Base-by-base conservation (phyloP, 495 filamentous ascomycete species). In the Hyaloscypha hepaticicola region DNA sequence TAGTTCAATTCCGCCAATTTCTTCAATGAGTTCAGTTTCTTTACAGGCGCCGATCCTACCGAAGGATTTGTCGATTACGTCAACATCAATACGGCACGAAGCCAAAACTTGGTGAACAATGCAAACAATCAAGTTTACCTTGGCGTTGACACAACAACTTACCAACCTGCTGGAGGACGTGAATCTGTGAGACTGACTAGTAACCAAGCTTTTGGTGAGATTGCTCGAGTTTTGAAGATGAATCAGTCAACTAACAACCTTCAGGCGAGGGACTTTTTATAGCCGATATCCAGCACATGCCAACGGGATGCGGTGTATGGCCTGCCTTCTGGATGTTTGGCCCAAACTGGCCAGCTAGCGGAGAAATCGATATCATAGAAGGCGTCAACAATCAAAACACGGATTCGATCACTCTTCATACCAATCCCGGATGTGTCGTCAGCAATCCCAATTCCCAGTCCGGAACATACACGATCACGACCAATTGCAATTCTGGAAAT, bases 341-440 rank as follows among this genome's bases (percentile, higher is more conserved):
- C n/a, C 80, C 82, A 19, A 58, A 70, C 16, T 93, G 89, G 90
- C 90, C 89, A 0, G 72, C 75, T 6, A 82, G 85, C 58, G 91
- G 91, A 7, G 91, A 96, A 73, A 87, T 93, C 50, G 90, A 94
- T 77, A 92, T 94, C 71, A 89, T 94, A 66, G 90, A 96, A 73
- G 88, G 89, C 25, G 87, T 91, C 61, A 89, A 91, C 73, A 73
- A 76, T 34, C 79, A 86, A 61, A 73, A 79, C 3, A 72, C 78
- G 60, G 90, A 93, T 66, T 71, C 79, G 41, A 85, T 90, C 65
- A 84, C 88, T 12, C 77, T 92, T 61, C 91, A 95, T 71, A 91
- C 91, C 0, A 71, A 71, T 7, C 76, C 81, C 11, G 82, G 83
- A 19, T 95, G 90, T 72, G 76, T 67, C 34, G 75, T 91, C 25